Percentiles rank a stretch among this genome's conserved stretches.
Conservation (phyloP, 768 basidiomycete species). For the Leccinum longicurvipes region DNA sequence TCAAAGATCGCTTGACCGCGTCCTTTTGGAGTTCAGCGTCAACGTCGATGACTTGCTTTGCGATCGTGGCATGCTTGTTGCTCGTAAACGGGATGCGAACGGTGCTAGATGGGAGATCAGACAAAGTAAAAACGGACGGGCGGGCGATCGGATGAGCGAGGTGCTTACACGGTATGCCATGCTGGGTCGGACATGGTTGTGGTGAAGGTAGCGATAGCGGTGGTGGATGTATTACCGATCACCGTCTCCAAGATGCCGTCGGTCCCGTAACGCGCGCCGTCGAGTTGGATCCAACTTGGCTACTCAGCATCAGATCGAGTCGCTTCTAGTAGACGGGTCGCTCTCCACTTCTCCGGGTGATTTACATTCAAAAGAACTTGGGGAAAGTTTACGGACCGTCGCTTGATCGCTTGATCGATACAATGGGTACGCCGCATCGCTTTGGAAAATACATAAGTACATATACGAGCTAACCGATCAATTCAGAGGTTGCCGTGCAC, state of each 20-base stretch:
- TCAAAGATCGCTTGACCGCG: slow-evolving; percentile 71
- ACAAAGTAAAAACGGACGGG: background rate
- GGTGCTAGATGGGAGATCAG: slow-evolving; percentile 39
- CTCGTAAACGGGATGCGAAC: slow-evolving; percentile 78
- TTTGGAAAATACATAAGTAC: no score
- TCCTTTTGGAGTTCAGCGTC: slow-evolving; percentile 81
- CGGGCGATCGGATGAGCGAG: background rate
- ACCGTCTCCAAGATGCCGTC: background rate
- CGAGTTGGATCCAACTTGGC: background rate
- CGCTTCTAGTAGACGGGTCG: background rate
- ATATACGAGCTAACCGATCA: slow-evolving; percentile 1
- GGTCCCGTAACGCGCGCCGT: background rate
- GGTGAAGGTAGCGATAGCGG: background rate
- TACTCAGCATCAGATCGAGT: background rate
- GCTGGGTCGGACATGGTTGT: slow-evolving; percentile 25
- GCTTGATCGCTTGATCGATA: no score
- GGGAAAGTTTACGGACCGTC: no score
- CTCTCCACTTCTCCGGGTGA: no score
- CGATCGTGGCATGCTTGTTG: slow-evolving; percentile 72
- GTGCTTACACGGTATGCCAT: slow-evolving; percentile 58
- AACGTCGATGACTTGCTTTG: slow-evolving; percentile 81
- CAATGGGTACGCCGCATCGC: no score
- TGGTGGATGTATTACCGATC: slow-evolving; percentile 2
- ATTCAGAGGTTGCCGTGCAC: background rate
- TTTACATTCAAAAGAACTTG: background rate